A percentile compares a stretch with the other conserved stretches of the same genome.
phyloP scores from a whole-genome alignment of 164 flowering plant species.

The Vitis cinerea region DNA sequence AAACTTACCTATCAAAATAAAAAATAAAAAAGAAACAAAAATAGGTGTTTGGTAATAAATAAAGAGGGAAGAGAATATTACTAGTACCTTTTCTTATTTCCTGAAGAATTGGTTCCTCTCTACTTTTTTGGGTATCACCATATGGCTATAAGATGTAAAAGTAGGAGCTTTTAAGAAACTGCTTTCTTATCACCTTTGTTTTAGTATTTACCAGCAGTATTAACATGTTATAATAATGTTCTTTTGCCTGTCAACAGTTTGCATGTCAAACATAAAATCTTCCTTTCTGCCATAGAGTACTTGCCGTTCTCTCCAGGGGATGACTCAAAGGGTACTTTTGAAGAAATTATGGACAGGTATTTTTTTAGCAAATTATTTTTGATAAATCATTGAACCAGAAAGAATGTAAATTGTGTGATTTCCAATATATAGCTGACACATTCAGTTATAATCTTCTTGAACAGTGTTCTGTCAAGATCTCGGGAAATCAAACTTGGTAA shows the following conservation, averaged over 20 bases:
- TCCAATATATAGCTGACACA: neutral
- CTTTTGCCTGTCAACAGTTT: conserved; percentile 47
- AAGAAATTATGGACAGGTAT: conserved; percentile 93
- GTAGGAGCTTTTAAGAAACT: neutral
- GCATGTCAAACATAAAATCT: conserved; percentile 87
- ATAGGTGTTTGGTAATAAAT: too few species aligned
- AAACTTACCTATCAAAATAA: too few species aligned
- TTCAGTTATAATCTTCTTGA: conserved; percentile 5
- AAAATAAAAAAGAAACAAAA: too few species aligned
- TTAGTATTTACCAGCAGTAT: neutral
- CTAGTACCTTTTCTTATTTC: too few species aligned
- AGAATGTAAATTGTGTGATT: neutral
- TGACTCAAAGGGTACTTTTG: conserved; percentile 81
- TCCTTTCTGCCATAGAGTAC: conserved; percentile 84
- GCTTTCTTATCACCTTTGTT: neutral
- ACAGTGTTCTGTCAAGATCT: conserved; percentile 88
- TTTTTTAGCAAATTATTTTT: neutral
- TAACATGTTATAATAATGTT: neutral
- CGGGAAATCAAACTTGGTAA: conserved; percentile 65
- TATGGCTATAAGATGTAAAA: neutral
- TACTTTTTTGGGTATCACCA: neutral
- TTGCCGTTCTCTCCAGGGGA: conserved; percentile 79
- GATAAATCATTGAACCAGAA: neutral
- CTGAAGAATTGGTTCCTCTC: too few species aligned
- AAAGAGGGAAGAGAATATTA: too few species aligned